These are phyloP conservation scores for Xylaria sp. DNA, from an alignment of 2,329 filamentous ascomycete genomes.

Conservation along the genomic window DNA sequence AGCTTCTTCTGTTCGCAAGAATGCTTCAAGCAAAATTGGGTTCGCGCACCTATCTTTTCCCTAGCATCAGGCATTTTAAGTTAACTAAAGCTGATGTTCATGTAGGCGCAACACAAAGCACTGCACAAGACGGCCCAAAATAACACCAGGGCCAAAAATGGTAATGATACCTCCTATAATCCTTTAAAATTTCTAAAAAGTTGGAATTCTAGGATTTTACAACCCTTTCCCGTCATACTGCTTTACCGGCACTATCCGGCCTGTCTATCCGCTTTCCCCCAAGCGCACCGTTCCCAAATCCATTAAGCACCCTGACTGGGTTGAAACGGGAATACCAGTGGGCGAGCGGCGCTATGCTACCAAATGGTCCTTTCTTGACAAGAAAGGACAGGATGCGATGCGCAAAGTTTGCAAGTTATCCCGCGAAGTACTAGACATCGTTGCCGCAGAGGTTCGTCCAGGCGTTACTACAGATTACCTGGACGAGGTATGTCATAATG, in stretches of 20 bases:
- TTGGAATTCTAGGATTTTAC: constrained; percentile 84
- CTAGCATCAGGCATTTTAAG: not conserved
- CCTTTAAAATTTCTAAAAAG: constrained; percentile 64
- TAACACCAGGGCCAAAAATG: constrained; percentile 59
- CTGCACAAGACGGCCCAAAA: constrained; percentile 75
- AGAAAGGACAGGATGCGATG: constrained; percentile 86
- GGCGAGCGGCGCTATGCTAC: constrained; percentile 72
- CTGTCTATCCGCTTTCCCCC: constrained; percentile 85
- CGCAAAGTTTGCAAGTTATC: constrained; percentile 88
- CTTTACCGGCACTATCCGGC: constrained; percentile 83
- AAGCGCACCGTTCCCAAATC: constrained; percentile 78
- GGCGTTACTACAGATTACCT: constrained; percentile 95
- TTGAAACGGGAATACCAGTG: constrained; percentile 79
- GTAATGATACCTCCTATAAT: constrained; percentile 76
- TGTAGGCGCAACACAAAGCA: constrained; percentile 81
- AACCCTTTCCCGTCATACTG: constrained; percentile 92
- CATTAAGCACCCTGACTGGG: constrained; percentile 89
- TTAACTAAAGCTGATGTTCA: not conserved
- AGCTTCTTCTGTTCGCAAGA: constrained; percentile 98
- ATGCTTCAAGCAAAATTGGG: constrained; percentile 99
- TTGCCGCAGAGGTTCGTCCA: constrained; percentile 83
- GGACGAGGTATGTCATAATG: constrained; percentile 93
- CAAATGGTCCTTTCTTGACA: constrained; percentile 84
- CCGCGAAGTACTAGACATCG: constrained; percentile 92
- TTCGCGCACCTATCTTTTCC: constrained; percentile 58